Percentiles rank a stretch among this genome's conserved stretches.
These are phyloP conservation scores for Nicotiana benthamiana DNA, from an alignment of 257 asterid genomes.

Conservation along the genomic window DNA sequence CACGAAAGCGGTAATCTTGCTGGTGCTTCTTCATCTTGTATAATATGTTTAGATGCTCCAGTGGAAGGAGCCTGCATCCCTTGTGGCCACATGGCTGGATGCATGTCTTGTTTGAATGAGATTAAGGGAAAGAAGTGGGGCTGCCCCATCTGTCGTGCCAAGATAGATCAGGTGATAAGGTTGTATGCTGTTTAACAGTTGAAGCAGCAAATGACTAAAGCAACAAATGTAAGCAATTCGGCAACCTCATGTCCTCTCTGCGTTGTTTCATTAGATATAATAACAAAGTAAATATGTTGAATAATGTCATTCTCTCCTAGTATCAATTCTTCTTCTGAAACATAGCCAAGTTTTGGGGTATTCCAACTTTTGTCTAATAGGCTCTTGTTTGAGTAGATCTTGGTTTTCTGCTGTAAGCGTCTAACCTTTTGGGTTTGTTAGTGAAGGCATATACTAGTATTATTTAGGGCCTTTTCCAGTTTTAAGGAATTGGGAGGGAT, in stretches of 20 bases:
- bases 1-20: conserved; percentile 25
- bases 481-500: neutral
- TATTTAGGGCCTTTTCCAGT: neutral
- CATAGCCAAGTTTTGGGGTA: conserved; percentile 1
- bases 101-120: conserved; percentile 80
- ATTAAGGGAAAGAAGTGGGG: conserved; percentile 71
- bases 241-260: neutral
- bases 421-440: neutral
- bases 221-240: neutral
- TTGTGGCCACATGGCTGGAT: conserved; percentile 95
- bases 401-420: neutral
- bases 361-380: neutral
- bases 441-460: neutral
- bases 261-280: neutral
- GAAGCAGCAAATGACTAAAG: conserved; percentile 1
- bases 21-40: conserved; percentile 44
- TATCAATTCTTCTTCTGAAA: neutral
- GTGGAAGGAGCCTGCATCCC: conserved; percentile 90
- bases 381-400: neutral
- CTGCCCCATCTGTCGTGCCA: conserved; percentile 87
- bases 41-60: conserved; percentile 73
- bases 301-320: neutral
- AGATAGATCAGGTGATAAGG: conserved; percentile 68
- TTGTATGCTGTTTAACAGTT: conserved; percentile 54
- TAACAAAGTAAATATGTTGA: neutral